Evolutionary conservation across 2,329 filamentous ascomycete species (phyloP), one percentile per base, ranked within the genome.

Genomic region (Ilyonectria destructans): DNA sequence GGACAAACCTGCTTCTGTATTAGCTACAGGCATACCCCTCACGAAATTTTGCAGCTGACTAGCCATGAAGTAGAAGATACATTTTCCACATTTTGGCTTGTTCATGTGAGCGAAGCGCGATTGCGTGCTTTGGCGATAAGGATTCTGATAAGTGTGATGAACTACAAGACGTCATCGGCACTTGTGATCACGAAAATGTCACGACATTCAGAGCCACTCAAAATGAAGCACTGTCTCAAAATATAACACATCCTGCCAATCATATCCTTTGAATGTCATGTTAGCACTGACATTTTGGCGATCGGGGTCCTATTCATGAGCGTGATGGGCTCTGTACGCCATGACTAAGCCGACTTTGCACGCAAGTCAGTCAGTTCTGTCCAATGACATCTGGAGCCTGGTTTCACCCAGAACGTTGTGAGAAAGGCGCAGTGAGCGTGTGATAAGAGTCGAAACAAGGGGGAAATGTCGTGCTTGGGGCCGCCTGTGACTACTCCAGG

Each of bases 51-150:
- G 15, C 40, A n/a, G 4, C 40, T n/a, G n/a, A n/a, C n/a, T 3
- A 43, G n/a, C n/a, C 17, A n/a, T n/a, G n/a, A n/a, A 43, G 40
- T 43, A 43, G 40, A 43, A 15, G 13, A 40, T 40, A 40, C 17
- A n/a, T 43, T 43, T 43, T n/a, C 5, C 8, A n/a, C 15, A n/a
- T 7, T n/a, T n/a, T 43, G 15, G 7, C n/a, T 3, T 43, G 17
- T n/a, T 43, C 51, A 19, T 19, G 51, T 54, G 51, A 54, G 10
- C 51, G 5, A 23, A 7, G 9, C 29, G 10, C 31, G n/a, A 35
- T 54, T 33, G 31, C 51, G 51, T 54, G 51, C 51, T 54, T 26
- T 35, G 10, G 29, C n/a, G 49, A 52, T 33, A 52, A 33, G 29
- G n/a, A n/a, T 12, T 31, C 51, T 54, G 51, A 54, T 29, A 8